Percentiles rank a stretch among this genome's conserved stretches.
Conservation (phyloP, 2,329 filamentous ascomycete genomes). For the Pseudopithomyces chartarum region DNA sequence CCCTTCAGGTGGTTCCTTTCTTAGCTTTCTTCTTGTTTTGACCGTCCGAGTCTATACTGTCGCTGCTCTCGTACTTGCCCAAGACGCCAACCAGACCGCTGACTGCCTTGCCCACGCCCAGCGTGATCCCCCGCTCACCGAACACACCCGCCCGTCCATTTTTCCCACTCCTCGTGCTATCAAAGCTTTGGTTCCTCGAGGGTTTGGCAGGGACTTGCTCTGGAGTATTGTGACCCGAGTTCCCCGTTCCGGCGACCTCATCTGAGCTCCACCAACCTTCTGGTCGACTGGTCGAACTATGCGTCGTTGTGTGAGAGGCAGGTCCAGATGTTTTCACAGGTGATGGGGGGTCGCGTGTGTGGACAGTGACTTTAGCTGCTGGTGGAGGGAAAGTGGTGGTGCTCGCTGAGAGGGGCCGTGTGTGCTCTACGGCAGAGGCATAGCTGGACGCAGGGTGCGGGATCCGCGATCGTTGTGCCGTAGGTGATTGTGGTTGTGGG, state of each 20-base stretch:
- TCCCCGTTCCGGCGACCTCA: slow-evolving; percentile 40
- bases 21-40: slow-evolving; percentile 9
- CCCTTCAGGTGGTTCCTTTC: slow-evolving; percentile 1
- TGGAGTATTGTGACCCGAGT: slow-evolving; percentile 22
- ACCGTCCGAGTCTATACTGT: slow-evolving; percentile 12
- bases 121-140: slow-evolving; percentile 38
- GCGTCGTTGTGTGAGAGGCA: slow-evolving; percentile 34
- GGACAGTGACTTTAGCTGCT: slow-evolving; percentile 21
- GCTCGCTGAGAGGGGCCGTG: slow-evolving; percentile 22
- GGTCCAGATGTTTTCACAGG: slow-evolving; percentile 26
- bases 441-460: slow-evolving; percentile 22
- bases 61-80: slow-evolving; percentile 29
- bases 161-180: slow-evolving; percentile 31
- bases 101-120: slow-evolving; percentile 39
- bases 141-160: slow-evolving; percentile 30
- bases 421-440: slow-evolving; percentile 18
- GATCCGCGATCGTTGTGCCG: slow-evolving; percentile 22
- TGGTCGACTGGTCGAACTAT: slow-evolving; percentile 37
- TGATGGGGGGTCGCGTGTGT: slow-evolving; percentile 20
- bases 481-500: slow-evolving; percentile 18
- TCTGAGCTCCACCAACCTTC: slow-evolving; percentile 49
- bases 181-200: slow-evolving; percentile 24
- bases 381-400: slow-evolving; percentile 31
- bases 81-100: slow-evolving; percentile 34
- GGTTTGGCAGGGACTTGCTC: slow-evolving; percentile 16